Percentiles rank a stretch among this genome's conserved stretches.
phyloP scores from a whole-genome alignment of 1,139 yeast genomes.

The Candida neerlandica region DNA sequence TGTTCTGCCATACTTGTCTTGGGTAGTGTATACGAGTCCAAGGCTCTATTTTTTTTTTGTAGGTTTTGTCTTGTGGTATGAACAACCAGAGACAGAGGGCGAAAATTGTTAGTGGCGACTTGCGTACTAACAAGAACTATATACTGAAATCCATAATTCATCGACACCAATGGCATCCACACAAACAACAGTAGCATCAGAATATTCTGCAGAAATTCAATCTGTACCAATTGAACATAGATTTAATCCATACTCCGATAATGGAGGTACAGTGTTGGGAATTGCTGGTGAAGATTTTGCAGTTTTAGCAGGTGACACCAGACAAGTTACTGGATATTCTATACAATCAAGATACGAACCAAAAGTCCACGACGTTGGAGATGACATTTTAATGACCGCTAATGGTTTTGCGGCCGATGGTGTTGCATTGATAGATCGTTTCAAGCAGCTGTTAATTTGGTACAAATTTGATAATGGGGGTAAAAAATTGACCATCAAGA shows the following conservation, averaged over 20 bases:
- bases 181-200: conserved; percentile 56
- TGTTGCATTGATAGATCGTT: conserved; percentile 75
- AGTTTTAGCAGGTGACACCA: conserved; percentile 95
- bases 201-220: conserved; percentile 55
- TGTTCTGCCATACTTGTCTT: neutral
- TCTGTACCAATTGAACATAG: conserved; percentile 83
- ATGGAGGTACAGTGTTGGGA: conserved; percentile 97
- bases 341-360: conserved; percentile 94
- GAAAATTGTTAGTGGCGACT: conserved; percentile 8
- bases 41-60: neutral
- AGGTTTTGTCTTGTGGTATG: neutral
- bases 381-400: conserved; percentile 83
- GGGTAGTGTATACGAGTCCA: neutral
- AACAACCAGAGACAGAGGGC: neutral
- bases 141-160: neutral
- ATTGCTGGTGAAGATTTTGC: conserved; percentile 98
- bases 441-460: conserved; percentile 84
- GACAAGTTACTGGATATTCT: conserved; percentile 92
- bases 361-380: conserved; percentile 88
- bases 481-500: conserved; percentile 63
- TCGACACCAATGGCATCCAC: conserved; percentile 8
- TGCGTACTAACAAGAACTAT: neutral
- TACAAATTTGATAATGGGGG: conserved; percentile 85
- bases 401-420: conserved; percentile 98
- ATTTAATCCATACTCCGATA: conserved; percentile 94